Evolutionary conservation across 2,329 filamentous ascomycete genomes (phyloP).

Genomic region (Tolypocladium guangdongense): DNA sequence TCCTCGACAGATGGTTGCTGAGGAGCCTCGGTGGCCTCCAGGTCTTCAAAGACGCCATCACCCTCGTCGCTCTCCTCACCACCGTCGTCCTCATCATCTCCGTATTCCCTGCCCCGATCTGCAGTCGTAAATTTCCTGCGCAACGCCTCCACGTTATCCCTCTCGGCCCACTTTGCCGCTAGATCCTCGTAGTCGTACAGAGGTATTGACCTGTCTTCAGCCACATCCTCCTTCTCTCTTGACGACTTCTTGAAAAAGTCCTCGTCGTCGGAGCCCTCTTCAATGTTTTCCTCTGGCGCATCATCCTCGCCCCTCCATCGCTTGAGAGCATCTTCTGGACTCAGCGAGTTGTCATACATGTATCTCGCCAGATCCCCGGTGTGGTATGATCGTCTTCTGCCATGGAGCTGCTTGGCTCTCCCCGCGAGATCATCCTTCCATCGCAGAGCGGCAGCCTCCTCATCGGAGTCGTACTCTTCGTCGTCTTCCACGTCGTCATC

Average conservation of each 20-base stretch:
- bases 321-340: conserved; percentile 62
- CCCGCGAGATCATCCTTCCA: conserved; percentile 87
- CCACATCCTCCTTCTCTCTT: conserved; percentile 55
- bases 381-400: conserved; percentile 60
- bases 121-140: conserved; percentile 65
- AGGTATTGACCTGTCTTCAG: conserved; percentile 74
- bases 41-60: conserved; percentile 74
- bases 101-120: conserved; percentile 32
- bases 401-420: conserved; percentile 62
- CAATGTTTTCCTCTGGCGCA: conserved; percentile 46
- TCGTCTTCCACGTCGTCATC: conserved; percentile 34
- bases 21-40: conserved; percentile 42
- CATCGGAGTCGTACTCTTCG: conserved; percentile 46
- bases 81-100: conserved; percentile 36
- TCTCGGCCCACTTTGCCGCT: conserved; percentile 74
- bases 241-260: conserved; percentile 56
- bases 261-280: conserved; percentile 45
- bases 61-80: conserved; percentile 54
- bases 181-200: conserved; percentile 69
- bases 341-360: conserved; percentile 77
- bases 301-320: conserved; percentile 65
- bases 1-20: conserved; percentile 33
- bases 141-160: conserved; percentile 65
- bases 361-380: conserved; percentile 74
- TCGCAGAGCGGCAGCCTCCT: conserved; percentile 60